Conservation (phyloP, 2,329 filamentous ascomycete species). For the Cladophialophora psammophila region DNA sequence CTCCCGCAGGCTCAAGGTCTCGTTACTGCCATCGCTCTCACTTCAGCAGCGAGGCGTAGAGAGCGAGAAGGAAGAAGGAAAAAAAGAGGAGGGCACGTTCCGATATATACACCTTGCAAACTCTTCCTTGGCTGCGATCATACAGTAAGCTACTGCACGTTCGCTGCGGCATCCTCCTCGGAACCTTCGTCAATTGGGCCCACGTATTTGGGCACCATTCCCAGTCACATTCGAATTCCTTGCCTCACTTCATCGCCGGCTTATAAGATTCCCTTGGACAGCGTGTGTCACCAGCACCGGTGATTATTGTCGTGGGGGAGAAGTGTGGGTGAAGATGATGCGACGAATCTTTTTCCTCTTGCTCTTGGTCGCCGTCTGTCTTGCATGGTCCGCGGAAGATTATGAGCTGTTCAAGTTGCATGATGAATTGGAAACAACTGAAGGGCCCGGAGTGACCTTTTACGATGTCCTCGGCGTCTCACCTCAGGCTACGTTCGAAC, state of each 20-base stretch:
- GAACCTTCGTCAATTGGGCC: constrained; percentile 30
- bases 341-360: constrained; percentile 67
- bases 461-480: constrained; percentile 88
- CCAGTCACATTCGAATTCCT: constrained; percentile 24
- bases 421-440: constrained; percentile 79
- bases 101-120: constrained; percentile 33
- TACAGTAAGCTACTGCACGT: constrained; percentile 34
- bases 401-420: constrained; percentile 96
- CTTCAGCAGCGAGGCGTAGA: constrained; percentile 10
- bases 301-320: constrained; percentile 12
- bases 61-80: constrained; percentile 24
- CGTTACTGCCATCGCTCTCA: constrained; percentile 32
- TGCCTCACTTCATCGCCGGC: constrained; percentile 21
- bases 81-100: constrained; percentile 19
- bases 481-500: constrained; percentile 77
- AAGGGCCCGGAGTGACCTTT: constrained; percentile 83
- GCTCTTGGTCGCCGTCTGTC: constrained; percentile 67
- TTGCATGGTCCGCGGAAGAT: constrained; percentile 85
- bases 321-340: constrained; percentile 68
- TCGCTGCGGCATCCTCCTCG: constrained; percentile 22
- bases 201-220: constrained; percentile 35
- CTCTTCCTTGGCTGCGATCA: constrained; percentile 4
- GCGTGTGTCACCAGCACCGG: constrained; percentile 8
- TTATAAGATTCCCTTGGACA: constrained; percentile 1
- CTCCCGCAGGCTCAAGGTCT: constrained; percentile 38